phyloP scores from a whole-genome alignment of 306 rosid genomes.

The Macrotyloma uniflorum region DNA sequence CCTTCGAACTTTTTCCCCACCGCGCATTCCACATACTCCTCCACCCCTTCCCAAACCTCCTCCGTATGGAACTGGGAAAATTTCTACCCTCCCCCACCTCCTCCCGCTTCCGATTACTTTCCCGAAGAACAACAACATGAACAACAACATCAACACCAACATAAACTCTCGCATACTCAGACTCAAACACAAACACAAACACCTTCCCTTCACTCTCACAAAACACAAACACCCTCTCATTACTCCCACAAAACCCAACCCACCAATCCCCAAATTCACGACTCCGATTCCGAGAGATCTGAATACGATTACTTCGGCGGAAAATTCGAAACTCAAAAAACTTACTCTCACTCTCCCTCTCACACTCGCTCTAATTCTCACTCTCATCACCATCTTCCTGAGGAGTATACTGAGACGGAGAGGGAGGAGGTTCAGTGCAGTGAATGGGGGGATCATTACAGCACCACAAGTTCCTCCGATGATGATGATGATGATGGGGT shows the following conservation, averaged over 20 bases:
- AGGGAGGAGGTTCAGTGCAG: slow-evolving; percentile 96
- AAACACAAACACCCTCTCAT: background rate
- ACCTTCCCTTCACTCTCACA: slow-evolving; percentile 8
- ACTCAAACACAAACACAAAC: background rate
- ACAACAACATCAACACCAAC: background rate
- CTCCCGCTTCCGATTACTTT: slow-evolving; percentile 85
- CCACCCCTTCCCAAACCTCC: slow-evolving; percentile 93
- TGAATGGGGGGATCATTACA: slow-evolving; percentile 94
- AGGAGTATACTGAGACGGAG: slow-evolving; percentile 64
- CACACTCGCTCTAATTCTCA: background rate
- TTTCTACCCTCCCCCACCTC: slow-evolving; percentile 92
- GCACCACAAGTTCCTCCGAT: slow-evolving; percentile 70
- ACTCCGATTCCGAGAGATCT: slow-evolving; percentile 41
- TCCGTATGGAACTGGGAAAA: slow-evolving; percentile 98
- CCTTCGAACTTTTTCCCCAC: slow-evolving; percentile 55
- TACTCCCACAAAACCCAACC: background rate
- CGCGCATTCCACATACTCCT: slow-evolving; percentile 75
- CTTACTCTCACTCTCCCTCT: background rate
- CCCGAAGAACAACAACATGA: slow-evolving; percentile 10
- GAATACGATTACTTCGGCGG: slow-evolving; percentile 43
- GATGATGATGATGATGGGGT: slow-evolving; percentile 36
- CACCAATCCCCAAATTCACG: background rate
- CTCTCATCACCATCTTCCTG: slow-evolving; percentile 39
- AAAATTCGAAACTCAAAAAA: background rate
- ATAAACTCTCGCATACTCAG: background rate